These are phyloP conservation scores for Macrophomina pseudophaseolina DNA, from an alignment of 2,329 filamentous ascomycete genomes.

Conservation along the genomic window DNA sequence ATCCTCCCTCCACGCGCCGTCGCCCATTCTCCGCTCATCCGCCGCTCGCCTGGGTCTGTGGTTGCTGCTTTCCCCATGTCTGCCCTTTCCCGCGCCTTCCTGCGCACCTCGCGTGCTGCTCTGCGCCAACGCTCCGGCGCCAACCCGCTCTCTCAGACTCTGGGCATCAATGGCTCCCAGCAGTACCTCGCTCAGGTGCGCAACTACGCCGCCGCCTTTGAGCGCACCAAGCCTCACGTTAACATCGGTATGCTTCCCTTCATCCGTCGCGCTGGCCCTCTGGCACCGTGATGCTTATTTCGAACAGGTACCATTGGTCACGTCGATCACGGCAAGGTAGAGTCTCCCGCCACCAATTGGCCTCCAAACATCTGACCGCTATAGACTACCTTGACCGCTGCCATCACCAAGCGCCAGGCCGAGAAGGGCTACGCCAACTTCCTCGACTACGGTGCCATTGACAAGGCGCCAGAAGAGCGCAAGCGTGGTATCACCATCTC, in stretches of 20 bases:
- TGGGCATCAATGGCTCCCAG: slow-evolving; percentile 66
- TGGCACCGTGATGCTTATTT: slow-evolving; percentile 28
- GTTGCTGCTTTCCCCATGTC: slow-evolving; percentile 63
- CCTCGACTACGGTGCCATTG: slow-evolving; percentile 96
- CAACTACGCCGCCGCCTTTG: slow-evolving; percentile 69
- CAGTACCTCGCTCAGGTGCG: slow-evolving; percentile 69
- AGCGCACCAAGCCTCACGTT: slow-evolving; percentile 95
- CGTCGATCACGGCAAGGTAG: slow-evolving; percentile 99
- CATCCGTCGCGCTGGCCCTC: background rate
- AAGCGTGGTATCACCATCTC: slow-evolving; percentile 99
- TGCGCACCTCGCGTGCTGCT: slow-evolving; percentile 80
- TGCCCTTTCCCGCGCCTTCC: slow-evolving; percentile 78
- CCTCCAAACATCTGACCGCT: slow-evolving; percentile 30
- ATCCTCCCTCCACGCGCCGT: slow-evolving; percentile 36
- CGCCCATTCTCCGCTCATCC: slow-evolving; percentile 34
- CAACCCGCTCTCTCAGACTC: slow-evolving; percentile 77
- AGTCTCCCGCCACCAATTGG: slow-evolving; percentile 27
- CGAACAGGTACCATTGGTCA: slow-evolving; percentile 93
- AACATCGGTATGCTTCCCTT: slow-evolving; percentile 76
- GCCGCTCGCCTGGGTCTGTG: slow-evolving; percentile 27
- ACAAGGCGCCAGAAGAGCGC: slow-evolving; percentile 98
- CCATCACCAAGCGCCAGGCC: slow-evolving; percentile 97
- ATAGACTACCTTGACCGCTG: slow-evolving; percentile 95
- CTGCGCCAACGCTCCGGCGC: slow-evolving; percentile 67
- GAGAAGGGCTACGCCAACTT: slow-evolving; percentile 93